phyloP scores from a whole-genome alignment of 1,139 yeast species.

The Kodamaea alishanica region DNA sequence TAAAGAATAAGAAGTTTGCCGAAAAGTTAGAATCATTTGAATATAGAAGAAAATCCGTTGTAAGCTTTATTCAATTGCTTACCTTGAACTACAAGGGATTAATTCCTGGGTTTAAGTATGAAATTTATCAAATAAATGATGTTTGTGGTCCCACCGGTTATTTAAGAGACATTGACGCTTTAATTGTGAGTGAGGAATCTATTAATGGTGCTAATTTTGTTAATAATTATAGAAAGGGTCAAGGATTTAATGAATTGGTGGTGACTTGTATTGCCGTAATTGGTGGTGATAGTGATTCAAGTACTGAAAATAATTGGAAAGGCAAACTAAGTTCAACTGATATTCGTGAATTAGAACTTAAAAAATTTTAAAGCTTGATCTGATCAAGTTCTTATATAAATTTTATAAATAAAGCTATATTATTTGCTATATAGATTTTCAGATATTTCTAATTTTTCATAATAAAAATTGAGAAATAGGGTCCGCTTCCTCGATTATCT shows the following conservation, averaged over 20 bases:
- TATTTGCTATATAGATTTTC: background rate
- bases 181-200: constrained; percentile 81
- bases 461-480: background rate
- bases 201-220: constrained; percentile 69
- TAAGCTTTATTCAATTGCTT: constrained; percentile 39
- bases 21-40: constrained; percentile 62
- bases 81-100: background rate
- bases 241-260: constrained; percentile 51
- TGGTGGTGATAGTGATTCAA: constrained; percentile 48
- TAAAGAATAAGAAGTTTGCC: constrained; percentile 70
- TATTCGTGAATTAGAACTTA: constrained; percentile 27
- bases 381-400: too few relatives aligned
- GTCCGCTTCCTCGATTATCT: constrained; percentile 16
- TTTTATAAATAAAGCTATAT: background rate
- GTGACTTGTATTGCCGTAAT: constrained; percentile 66
- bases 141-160: constrained; percentile 93
- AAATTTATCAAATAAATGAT: constrained; percentile 63
- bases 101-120: constrained; percentile 21
- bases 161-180: constrained; percentile 68
- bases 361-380: constrained; percentile 2
- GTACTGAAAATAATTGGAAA: constrained; percentile 43
- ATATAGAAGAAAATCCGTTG: constrained; percentile 45
- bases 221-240: constrained; percentile 57
- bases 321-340: constrained; percentile 85
- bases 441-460: too few relatives aligned